A percentile compares a stretch with the other conserved stretches of the same genome.
phyloP scores from a whole-genome alignment of 345 rosid species.

The Pugionium dolabratum region DNA sequence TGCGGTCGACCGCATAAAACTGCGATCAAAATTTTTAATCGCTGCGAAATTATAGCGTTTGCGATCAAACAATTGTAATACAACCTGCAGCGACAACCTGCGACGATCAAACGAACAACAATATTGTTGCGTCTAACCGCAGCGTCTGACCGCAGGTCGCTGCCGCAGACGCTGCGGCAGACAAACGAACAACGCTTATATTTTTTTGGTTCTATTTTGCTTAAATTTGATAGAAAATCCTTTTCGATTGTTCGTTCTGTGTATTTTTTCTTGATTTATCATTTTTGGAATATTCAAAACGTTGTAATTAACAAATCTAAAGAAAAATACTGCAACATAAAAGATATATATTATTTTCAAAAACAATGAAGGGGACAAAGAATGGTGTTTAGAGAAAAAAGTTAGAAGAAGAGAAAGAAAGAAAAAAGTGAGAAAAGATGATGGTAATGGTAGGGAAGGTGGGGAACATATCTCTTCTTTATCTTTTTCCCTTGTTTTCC shows the following conservation, averaged over 20 bases:
- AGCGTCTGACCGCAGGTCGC: no score
- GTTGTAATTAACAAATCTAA: no score
- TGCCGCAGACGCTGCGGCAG: no score
- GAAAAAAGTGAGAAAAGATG: slow-evolving; percentile 34
- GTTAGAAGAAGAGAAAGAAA: slow-evolving; percentile 22
- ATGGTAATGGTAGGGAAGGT: slow-evolving; percentile 38
- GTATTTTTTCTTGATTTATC: not conserved
- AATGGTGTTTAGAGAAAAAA: slow-evolving; percentile 30
- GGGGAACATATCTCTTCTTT: slow-evolving; percentile 44
- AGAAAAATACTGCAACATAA: slow-evolving; percentile 26
- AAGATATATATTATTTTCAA: not conserved
- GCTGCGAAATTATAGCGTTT: no score
- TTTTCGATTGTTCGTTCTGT: not conserved
- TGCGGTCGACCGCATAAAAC: no score
- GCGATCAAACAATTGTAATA: no score
- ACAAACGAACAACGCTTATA: no score
- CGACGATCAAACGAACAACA: no score
- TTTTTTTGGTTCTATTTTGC: no score
- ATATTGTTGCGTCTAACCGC: no score
- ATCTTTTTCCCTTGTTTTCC: slow-evolving; percentile 17
- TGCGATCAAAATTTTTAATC: no score
- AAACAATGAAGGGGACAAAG: slow-evolving; percentile 30
- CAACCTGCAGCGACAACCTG: no score
- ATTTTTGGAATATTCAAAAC: not conserved
- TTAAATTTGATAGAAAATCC: not conserved